These are phyloP conservation scores for Fusarium penzigii DNA, from an alignment of 2,329 filamentous ascomycete genomes.

Conservation along the genomic window DNA sequence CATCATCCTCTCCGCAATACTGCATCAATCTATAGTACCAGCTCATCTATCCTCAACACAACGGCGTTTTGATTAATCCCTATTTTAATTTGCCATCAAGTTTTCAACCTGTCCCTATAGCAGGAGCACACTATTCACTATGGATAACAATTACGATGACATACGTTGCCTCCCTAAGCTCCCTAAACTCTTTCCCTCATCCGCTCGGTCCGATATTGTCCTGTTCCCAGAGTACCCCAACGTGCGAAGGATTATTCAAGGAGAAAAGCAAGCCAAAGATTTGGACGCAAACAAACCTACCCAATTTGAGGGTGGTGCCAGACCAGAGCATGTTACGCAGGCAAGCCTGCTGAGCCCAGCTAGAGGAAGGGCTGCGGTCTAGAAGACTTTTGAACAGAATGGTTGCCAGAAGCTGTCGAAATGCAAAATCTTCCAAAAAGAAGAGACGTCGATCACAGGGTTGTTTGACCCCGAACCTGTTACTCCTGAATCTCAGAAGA, in stretches of 20 bases:
- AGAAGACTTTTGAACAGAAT: conserved; percentile 12
- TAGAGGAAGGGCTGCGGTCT: conserved; percentile 8
- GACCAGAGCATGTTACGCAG: conserved; percentile 1
- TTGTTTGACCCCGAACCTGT: neutral
- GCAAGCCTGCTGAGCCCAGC: conserved; percentile 15
- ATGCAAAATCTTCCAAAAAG: neutral
- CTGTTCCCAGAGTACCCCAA: conserved; percentile 8
- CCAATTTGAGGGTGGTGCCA: neutral
- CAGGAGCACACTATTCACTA: conserved; percentile 3
- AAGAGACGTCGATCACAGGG: neutral
- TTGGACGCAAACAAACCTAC: neutral
- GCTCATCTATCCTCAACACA: neutral
- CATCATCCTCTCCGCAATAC: neutral
- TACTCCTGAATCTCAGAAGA: neutral
- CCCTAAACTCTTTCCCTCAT: conserved; percentile 15
- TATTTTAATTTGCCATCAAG: neutral
- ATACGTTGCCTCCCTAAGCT: conserved; percentile 20
- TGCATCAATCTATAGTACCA: neutral
- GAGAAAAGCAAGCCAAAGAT: neutral
- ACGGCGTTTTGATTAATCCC: neutral
- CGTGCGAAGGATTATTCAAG: neutral
- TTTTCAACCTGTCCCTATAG: neutral
- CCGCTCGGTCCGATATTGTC: conserved; percentile 9
- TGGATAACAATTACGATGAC: conserved; percentile 19
- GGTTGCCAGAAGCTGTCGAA: conserved; percentile 5